These are phyloP conservation scores for Pyrenula aspistea DNA, from an alignment of 495 filamentous ascomycete species.

Conservation along the genomic window DNA sequence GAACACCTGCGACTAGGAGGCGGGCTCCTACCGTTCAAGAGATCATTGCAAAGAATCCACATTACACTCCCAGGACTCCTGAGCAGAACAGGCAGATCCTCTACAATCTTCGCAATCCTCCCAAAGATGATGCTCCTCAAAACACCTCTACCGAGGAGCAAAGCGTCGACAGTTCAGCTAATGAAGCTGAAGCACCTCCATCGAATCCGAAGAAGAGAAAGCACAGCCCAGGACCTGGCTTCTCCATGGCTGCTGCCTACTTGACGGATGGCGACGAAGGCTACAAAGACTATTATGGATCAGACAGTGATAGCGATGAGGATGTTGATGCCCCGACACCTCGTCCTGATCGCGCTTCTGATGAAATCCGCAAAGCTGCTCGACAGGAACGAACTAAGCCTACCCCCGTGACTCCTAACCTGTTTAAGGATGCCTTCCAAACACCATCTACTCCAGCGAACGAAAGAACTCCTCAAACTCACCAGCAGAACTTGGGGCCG, in stretches of 20 bases:
- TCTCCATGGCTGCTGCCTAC: background rate
- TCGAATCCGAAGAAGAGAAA: background rate
- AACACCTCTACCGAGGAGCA: background rate
- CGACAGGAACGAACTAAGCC: background rate
- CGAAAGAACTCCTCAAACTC: background rate
- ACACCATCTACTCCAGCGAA: background rate
- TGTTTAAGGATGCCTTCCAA: background rate
- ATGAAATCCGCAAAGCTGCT: background rate
- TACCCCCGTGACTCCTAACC: background rate
- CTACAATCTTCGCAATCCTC: background rate
- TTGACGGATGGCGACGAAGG: background rate
- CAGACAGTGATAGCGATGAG: background rate
- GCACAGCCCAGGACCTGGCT: background rate
- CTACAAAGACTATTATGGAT: background rate
- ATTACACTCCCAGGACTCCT: background rate
- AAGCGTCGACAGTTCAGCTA: background rate
- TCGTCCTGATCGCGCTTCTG: background rate
- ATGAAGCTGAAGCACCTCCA: background rate
- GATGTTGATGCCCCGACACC: background rate
- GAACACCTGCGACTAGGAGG: background rate
- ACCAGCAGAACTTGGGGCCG: background rate
- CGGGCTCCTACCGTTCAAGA: background rate
- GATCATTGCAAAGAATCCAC: background rate
- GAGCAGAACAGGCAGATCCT: background rate
- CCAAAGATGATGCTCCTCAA: background rate